Evolutionary conservation across 495 filamentous ascomycete species (phyloP), one percentile per base, ranked within the genome.

Genomic region (Podospora australis): DNA sequence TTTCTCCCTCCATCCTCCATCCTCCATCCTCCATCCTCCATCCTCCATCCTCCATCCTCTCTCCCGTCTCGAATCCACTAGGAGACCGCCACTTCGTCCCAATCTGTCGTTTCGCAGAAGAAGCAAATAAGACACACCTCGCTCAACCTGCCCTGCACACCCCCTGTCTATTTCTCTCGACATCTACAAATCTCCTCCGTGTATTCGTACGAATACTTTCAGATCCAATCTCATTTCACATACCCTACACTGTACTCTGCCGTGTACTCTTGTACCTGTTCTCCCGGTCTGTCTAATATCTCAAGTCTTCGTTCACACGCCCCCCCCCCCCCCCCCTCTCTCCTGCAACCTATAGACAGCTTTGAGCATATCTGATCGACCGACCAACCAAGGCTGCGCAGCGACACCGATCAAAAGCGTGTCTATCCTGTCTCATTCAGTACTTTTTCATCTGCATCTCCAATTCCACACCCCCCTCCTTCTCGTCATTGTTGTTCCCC

Each of bases 111-210:
- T 6, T 39, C 45, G 32, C 51, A 54, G 45, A 29, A 45, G 40
- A 49, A 54, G 45, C 44, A 54, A 54, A 54, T 43, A 54, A 48
- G 45, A 44, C 40, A 43, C 35, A 49, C 7, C n/a, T 13, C 16
- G n/a, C 20, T 16, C 20, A 9, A 21, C 40, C 40, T 26, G 23
- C 40, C 21, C 20, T 28, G 16, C 16, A 1, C 38, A 11, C 38
- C 36, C 38, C 38, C 21, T 20, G 38, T 48, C 24, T 32, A 40
- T 40, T 17, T 30, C 28, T 17, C 11, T 49, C 38, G 19, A 49
- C 41, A 25, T 48, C 34, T n/a, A n/a, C n/a, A n/a, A n/a, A n/a
- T n/a, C n/a, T n/a, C n/a, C n/a, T n/a, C n/a, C n/a, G n/a, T n/a
- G n/a, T n/a, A n/a, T n/a, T n/a, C n/a, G n/a, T n/a, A n/a, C n/a